Evolutionary conservation across 2,329 filamentous ascomycete genomes (phyloP), one percentile per base, ranked within the genome.

Genomic region (Diaporthe aspalathi): DNA sequence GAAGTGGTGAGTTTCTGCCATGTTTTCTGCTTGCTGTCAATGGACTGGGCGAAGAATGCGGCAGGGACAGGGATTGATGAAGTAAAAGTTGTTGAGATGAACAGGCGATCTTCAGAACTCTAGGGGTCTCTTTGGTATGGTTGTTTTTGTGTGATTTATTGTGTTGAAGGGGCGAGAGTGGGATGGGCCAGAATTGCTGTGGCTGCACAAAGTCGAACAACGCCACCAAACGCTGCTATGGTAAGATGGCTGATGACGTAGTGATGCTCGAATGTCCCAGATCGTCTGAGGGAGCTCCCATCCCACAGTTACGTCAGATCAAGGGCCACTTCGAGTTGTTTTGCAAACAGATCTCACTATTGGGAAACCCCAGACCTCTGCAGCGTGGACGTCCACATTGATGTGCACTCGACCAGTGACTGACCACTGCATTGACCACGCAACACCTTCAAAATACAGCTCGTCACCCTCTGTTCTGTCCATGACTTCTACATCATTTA

Each of bases 1-100:
- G 70, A 83, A 81, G 5, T 80, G 76, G 35, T 77, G 70, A 11
- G 81, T 82, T 54, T 79, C 78, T 22, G 80, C 77, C 79, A 81
- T 81, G 8, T 38, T 65, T 56, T 38, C 27, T 53, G 40, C 3
- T 32, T 24, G 45, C 2, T 32, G 9, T 56, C 4, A 5, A 14
- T 22, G 27, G 8, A 29, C 17, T 47, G 24, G 24, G 24, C 9
- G 32, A 20, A 47, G 29, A 8, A 4, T 50, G 49, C 17, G 52
- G 43, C 22, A 16, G 8, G 4, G 27, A 17, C 20, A 35, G 43
- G 14, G 32, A 5, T 9, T 5, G 27, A 69, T 11, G 24, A 29
- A 11, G 4, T 52, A n/a, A 24, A 20, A 6, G 32, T 49, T n/a
- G 20, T 63, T 12, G 24, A 9, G 24, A 24, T 35, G 32, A 16